A percentile compares a stretch with the other conserved stretches of the same genome.
Evolutionary conservation across 495 filamentous ascomycete genomes (phyloP).

Genomic region (Penicillium diatomitis): DNA sequence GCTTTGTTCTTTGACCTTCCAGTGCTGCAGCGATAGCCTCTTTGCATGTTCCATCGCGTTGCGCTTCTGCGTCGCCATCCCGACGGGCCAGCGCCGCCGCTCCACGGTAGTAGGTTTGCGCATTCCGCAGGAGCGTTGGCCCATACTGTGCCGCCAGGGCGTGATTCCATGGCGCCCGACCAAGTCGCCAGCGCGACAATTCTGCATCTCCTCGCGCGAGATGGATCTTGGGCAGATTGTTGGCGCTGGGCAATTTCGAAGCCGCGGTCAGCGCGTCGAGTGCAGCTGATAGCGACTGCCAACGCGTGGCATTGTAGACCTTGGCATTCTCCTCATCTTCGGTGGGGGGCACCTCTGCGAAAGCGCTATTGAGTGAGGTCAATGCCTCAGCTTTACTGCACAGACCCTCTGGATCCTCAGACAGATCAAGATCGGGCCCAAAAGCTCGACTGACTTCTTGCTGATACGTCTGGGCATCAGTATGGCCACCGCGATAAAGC

Average conservation of each 20-base stretch:
- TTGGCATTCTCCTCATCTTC: conserved; percentile 18
- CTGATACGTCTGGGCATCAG: conserved; percentile 42
- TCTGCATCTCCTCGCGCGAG: conserved; percentile 54
- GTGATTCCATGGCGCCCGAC: conserved; percentile 37
- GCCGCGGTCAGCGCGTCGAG: conserved; percentile 43
- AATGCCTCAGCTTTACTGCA: conserved; percentile 52
- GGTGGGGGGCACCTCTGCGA: conserved; percentile 25
- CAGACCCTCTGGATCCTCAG: conserved; percentile 39
- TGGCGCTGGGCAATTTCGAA: conserved; percentile 39
- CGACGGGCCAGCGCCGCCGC: conserved; percentile 40
- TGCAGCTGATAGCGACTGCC: conserved; percentile 41
- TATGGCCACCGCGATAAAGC: conserved; percentile 40
- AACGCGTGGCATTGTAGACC: conserved; percentile 29
- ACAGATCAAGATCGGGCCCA: conserved; percentile 28
- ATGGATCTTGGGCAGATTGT: conserved; percentile 52
- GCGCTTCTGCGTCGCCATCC: conserved; percentile 33
- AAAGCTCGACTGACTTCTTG: conserved; percentile 38
- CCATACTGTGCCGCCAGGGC: conserved; percentile 38
- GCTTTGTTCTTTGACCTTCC: conserved; percentile 31
- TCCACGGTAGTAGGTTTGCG: conserved; percentile 55
- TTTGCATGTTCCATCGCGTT: conserved; percentile 37
- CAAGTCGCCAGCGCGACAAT: conserved; percentile 47
- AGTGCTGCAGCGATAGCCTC: conserved; percentile 38
- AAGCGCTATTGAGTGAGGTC: conserved; percentile 40
- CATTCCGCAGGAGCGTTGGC: conserved; percentile 47